Evolutionary conservation across 169 alveolate genomes (phyloP).

Genomic region (Cryptosporidium parvum): DNA sequence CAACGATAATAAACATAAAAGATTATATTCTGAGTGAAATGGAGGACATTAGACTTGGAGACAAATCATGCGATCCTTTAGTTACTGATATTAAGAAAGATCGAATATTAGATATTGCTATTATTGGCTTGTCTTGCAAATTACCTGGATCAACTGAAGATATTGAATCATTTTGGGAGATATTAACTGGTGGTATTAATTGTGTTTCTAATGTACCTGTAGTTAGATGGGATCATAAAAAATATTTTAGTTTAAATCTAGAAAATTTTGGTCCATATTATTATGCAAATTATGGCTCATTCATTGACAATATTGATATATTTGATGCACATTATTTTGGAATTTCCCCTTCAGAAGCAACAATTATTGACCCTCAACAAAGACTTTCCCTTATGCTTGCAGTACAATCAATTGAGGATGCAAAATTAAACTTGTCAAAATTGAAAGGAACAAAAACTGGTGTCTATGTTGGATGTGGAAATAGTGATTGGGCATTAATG

Average conservation of each 20-base stretch:
- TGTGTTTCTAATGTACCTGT: slow-evolving; percentile 60
- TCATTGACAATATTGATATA: slow-evolving; percentile 28
- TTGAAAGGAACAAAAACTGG: slow-evolving; percentile 45
- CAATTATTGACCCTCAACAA: slow-evolving; percentile 67
- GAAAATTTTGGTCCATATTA: slow-evolving; percentile 51
- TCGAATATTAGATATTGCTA: slow-evolving; percentile 66
- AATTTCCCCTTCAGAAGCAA: slow-evolving; percentile 67
- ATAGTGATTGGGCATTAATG: slow-evolving; percentile 75
- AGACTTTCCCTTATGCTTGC: slow-evolving; percentile 60
- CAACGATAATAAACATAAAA: slow-evolving; percentile 65
- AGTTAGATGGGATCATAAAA: slow-evolving; percentile 44
- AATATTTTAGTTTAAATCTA: slow-evolving; percentile 18
- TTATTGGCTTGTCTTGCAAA: slow-evolving; percentile 79
- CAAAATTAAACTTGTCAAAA: background rate
- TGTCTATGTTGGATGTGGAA: slow-evolving; percentile 73
- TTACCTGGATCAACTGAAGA: slow-evolving; percentile 76
- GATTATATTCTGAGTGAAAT: background rate
- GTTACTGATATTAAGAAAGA: background rate
- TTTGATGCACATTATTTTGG: slow-evolving; percentile 62
- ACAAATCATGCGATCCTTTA: background rate
- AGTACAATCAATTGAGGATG: slow-evolving; percentile 38
- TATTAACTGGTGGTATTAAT: slow-evolving; percentile 30
- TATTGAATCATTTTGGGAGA: slow-evolving; percentile 70
- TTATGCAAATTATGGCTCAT: slow-evolving; percentile 68
- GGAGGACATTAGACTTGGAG: background rate